Evolutionary conservation across 768 basidiomycete species (phyloP).

Genomic region (Mycena galericulata): DNA sequence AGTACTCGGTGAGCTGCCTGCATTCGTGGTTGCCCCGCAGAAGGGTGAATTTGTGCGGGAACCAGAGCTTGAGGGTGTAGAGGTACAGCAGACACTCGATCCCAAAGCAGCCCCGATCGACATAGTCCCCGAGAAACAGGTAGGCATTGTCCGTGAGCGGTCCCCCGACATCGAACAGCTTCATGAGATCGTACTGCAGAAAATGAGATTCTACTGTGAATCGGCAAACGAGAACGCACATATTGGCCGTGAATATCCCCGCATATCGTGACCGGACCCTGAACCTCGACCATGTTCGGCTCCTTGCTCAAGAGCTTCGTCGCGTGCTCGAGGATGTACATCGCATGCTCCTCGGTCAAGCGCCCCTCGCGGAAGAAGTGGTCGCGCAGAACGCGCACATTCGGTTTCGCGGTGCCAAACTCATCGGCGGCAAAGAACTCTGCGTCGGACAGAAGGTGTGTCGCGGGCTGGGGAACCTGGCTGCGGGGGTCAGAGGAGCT

Average conservation of each 20-base stretch:
- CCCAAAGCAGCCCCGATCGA: constrained; percentile 95
- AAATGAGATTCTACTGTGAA: background rate
- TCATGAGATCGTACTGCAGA: constrained; percentile 94
- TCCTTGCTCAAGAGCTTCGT: constrained; percentile 78
- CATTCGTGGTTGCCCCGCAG: constrained; percentile 98
- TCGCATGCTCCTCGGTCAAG: constrained; percentile 85
- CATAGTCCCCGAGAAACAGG: constrained; percentile 96
- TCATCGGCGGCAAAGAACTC: constrained; percentile 36
- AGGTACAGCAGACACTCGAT: constrained; percentile 93
- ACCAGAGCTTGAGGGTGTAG: constrained; percentile 92
- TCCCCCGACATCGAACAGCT: constrained; percentile 96
- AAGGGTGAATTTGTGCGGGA: constrained; percentile 84
- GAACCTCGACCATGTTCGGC: constrained; percentile 87
- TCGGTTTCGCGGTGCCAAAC: constrained; percentile 33
- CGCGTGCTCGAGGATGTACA: constrained; percentile 80
- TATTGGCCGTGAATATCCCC: constrained; percentile 99
- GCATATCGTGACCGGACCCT: constrained; percentile 93
- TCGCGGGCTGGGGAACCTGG: constrained; percentile 27
- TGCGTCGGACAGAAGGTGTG: constrained; percentile 29
- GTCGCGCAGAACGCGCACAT: constrained; percentile 69
- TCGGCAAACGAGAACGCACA: constrained; percentile 55
- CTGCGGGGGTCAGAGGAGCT: constrained; percentile 20
- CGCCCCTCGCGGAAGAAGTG: constrained; percentile 93
- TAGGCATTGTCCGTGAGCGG: constrained; percentile 85
- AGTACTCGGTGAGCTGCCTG: constrained; percentile 95